Base-by-base conservation (phyloP, 257 asterid species). In the Anisodus acutangulus region DNA sequence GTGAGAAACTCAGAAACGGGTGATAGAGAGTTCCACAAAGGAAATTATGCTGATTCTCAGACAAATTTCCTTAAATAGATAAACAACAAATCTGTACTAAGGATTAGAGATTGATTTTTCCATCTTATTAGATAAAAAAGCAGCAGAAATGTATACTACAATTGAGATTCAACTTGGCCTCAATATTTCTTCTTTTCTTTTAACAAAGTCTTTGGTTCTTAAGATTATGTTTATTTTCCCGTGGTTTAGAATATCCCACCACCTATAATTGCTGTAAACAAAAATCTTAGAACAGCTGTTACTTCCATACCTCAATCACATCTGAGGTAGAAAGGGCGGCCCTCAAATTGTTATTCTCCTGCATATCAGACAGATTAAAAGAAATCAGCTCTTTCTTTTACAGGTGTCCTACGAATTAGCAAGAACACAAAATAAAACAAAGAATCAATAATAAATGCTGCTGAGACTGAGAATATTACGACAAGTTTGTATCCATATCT, bases 401-500 rank as follows among this genome's bases (percentile, higher is more conserved):
- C 13, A 53, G 9, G 81, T 53, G 7, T 76, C 26, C 8, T 12
- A 26, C 1, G 9, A 53, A 78, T 53, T 26, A 78, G 81, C 49
- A 53, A 53, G 49, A 51, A 51, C 4, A 47, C 60, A 13, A 3
- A 83, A 51, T n/a, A 31, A 59, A 5, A 86, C 17, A 51, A 64
- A 10, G 63, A 71, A 13, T 7, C 54, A 57, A 13, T 8, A 22
- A 17, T 63, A 35, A 66, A 70, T 79, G 83, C 68, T 47, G 31
- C 22, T 39, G 82, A 86, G 88, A 84, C 19, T n/a, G 41, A 85
- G 87, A 90, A 85, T 90, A 88, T 91, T 95, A 97, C 99, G 47
- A 97, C 98, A 85, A 97, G 89, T 83, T 97, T 97, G 95, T 93
- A 97, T 91, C 99, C 99, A 84, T 97, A 97, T 91, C 94, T 89